Evolutionary conservation across 352 stramenopile genomes (phyloP).

Genomic region (Pythium phragmiticola): DNA sequence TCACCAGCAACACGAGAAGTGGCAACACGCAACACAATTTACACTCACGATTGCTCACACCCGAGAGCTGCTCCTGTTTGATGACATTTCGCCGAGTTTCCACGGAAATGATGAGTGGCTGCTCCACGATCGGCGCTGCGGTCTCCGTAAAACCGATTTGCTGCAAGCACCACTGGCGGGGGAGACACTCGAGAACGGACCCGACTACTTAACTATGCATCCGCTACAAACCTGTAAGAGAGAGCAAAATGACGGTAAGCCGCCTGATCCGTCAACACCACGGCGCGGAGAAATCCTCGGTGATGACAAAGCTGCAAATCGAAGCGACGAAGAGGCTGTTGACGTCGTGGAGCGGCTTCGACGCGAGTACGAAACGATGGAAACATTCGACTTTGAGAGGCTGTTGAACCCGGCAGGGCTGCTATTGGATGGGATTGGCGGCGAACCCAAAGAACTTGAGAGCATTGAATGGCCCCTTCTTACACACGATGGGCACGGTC

Average conservation of each 20-base stretch:
- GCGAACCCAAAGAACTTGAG: not conserved
- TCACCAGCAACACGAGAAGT: constrained; percentile 26
- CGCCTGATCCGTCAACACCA: no score
- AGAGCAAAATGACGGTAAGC: no score
- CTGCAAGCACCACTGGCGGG: not conserved
- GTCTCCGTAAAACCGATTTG: not conserved
- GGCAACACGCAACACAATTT: constrained; percentile 38
- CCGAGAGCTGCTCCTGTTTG: constrained; percentile 42
- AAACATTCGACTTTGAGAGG: constrained; percentile 48
- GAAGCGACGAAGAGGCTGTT: not conserved
- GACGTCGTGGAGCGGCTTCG: constrained; percentile 18
- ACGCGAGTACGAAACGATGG: constrained; percentile 35
- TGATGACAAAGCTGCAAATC: not conserved
- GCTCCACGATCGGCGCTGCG: constrained; percentile 13
- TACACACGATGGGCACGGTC: not conserved
- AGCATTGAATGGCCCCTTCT: not conserved
- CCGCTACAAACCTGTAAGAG: no score
- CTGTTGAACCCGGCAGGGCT: constrained; percentile 40
- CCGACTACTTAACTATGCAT: not conserved
- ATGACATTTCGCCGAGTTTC: constrained; percentile 35
- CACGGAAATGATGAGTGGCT: constrained; percentile 52
- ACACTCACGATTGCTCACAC: constrained; percentile 37
- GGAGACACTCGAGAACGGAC: not conserved
- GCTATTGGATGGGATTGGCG: not conserved
- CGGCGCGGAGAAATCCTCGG: no score